Conservation (phyloP, 331 rosid genomes). For the Quercus lobata region DNA sequence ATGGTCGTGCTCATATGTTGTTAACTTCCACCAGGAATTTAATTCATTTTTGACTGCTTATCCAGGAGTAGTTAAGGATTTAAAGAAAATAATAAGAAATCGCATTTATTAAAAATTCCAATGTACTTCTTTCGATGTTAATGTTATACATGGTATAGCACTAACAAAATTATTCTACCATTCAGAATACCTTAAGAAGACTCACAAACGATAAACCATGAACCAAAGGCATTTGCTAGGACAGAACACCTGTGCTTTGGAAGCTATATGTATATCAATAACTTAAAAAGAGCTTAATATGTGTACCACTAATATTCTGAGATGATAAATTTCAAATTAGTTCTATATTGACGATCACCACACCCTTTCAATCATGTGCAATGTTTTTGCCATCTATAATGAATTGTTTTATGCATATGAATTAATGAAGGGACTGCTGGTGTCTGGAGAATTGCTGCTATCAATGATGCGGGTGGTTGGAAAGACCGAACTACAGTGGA, state of each 20-base stretch:
- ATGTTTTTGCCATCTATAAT: neutral
- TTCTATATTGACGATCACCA: neutral
- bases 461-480: constrained; percentile 98
- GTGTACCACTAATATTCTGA: neutral
- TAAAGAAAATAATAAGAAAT: neutral
- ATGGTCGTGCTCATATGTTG: neutral
- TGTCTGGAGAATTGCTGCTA: constrained; percentile 95
- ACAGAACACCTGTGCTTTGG: neutral
- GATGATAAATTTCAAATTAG: neutral
- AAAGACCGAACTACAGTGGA: constrained; percentile 97
- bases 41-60: neutral
- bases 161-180: neutral
- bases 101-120: neutral
- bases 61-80: neutral
- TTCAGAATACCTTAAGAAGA: neutral
- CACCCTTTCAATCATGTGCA: neutral
- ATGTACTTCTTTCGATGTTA: neutral
- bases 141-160: neutral
- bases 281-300: neutral
- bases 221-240: neutral
- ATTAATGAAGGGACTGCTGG: constrained; percentile 82
- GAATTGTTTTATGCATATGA: neutral
- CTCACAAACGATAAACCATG: neutral
- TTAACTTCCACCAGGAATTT: neutral
- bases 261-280: neutral